Conservation (phyloP, 2,329 filamentous ascomycete species). For the Hypoxylon sp. region DNA sequence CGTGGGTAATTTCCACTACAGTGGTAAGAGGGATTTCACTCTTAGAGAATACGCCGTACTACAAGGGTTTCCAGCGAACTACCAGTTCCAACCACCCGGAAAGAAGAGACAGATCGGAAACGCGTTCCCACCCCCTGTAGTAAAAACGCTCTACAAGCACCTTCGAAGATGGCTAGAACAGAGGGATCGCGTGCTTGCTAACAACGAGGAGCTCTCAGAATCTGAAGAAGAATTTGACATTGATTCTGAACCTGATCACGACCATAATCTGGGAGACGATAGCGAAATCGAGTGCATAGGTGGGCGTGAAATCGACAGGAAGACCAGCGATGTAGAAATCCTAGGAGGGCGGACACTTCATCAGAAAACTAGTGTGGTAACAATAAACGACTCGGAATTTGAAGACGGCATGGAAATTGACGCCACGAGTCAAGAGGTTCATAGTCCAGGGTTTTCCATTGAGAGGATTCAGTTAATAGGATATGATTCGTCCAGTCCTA, state of each 20-base stretch:
- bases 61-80: slow-evolving; percentile 76
- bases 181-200: slow-evolving; percentile 57
- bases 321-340: slow-evolving; percentile 39
- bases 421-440: slow-evolving; percentile 32
- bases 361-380: slow-evolving; percentile 24
- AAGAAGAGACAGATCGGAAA: slow-evolving; percentile 81
- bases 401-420: slow-evolving; percentile 47
- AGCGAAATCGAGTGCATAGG: slow-evolving; percentile 45
- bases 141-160: slow-evolving; percentile 65
- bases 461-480: slow-evolving; percentile 27
- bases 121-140: slow-evolving; percentile 77
- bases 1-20: slow-evolving; percentile 73
- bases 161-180: slow-evolving; percentile 62
- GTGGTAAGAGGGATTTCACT: slow-evolving; percentile 74
- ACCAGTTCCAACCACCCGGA: slow-evolving; percentile 67
- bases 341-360: slow-evolving; percentile 33
- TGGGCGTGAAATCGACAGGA: slow-evolving; percentile 21
- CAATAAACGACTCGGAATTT: slow-evolving; percentile 26
- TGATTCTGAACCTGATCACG: slow-evolving; percentile 4
- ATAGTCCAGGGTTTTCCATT: slow-evolving; percentile 25
- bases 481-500: slow-evolving; percentile 15
- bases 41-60: slow-evolving; percentile 76
- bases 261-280: slow-evolving; percentile 23
- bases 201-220: slow-evolving; percentile 43
- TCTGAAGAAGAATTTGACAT: slow-evolving; percentile 35